phyloP scores from a whole-genome alignment of 140 eudicot genomes.

The Flaveria floridana region DNA sequence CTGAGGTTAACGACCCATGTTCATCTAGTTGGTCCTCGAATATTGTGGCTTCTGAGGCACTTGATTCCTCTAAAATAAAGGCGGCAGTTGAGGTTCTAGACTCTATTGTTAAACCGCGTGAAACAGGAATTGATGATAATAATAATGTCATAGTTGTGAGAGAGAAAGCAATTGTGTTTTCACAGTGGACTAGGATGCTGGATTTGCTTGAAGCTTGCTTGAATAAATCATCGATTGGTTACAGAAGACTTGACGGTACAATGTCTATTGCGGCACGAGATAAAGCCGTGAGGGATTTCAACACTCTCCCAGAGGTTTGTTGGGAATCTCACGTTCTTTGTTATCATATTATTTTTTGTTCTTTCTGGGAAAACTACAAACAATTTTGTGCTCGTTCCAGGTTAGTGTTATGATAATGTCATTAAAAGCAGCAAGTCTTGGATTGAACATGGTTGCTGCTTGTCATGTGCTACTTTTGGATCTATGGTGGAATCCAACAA shows the following conservation, averaged over 20 bases:
- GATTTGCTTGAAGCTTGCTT: conserved; percentile 85
- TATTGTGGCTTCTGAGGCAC: conserved; percentile 38
- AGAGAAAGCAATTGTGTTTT: conserved; percentile 94
- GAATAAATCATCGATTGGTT: conserved; percentile 61
- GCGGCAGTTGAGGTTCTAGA: conserved; percentile 75
- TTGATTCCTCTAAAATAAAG: conserved; percentile 76
- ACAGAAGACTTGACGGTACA: conserved; percentile 92
- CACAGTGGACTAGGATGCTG: conserved; percentile 99
- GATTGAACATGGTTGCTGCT: conserved; percentile 99
- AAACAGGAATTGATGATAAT: conserved; percentile 6
- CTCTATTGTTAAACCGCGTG: conserved; percentile 47
- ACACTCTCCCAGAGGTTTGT: conserved; percentile 86
- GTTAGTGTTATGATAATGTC: conserved; percentile 98
- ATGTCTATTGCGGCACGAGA: conserved; percentile 91
- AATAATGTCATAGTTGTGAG: conserved; percentile 34
- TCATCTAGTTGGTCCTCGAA: conserved; percentile 43
- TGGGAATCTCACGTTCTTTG: neutral
- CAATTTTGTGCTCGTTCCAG: conserved; percentile 35
- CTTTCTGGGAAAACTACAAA: neutral
- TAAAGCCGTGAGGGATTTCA: conserved; percentile 89
- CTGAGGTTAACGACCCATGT: conserved; percentile 38
- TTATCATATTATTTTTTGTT: neutral
- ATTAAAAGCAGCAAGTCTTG: conserved; percentile 96
- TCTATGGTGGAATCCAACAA: conserved; percentile 99
- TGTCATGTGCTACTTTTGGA: conserved; percentile 91